A percentile compares a stretch with the other conserved stretches of the same genome.
These are phyloP conservation scores for Pythium phragmiticola DNA, from an alignment of 352 stramenopile species.

Conservation along the genomic window DNA sequence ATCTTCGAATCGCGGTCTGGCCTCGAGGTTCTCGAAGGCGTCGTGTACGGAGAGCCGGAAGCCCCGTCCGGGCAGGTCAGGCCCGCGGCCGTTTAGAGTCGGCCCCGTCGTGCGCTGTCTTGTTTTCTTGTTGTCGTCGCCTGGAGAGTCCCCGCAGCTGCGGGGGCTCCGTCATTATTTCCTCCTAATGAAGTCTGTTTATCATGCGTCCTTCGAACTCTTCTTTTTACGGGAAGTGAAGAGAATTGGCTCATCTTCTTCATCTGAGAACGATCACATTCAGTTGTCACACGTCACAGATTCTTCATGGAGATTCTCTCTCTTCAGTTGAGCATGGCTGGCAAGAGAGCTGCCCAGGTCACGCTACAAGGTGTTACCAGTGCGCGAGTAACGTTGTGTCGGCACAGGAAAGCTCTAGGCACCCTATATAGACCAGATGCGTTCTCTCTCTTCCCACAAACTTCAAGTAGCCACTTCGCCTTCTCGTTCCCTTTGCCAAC, in stretches of 20 bases:
- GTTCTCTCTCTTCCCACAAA: not conserved
- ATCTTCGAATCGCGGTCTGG: conserved; percentile 54
- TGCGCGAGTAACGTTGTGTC: too few species aligned
- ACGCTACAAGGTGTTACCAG: too few species aligned
- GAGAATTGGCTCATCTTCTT: too few species aligned
- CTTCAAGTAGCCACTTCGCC: not conserved
- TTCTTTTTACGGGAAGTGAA: too few species aligned
- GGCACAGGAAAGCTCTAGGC: not conserved
- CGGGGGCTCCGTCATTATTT: too few species aligned
- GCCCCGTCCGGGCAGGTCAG: conserved; percentile 15
- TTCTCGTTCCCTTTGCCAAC: too few species aligned
- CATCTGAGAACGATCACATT: too few species aligned
- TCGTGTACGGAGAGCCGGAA: conserved; percentile 11
- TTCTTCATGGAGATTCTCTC: not conserved
- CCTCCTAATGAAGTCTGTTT: too few species aligned
- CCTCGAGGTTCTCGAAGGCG: conserved; percentile 26
- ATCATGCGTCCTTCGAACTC: too few species aligned
- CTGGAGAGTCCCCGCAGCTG: too few species aligned
- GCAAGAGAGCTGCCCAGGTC: too few species aligned
- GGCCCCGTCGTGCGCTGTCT: not conserved
- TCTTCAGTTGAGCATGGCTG: too few species aligned
- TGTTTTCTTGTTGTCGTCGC: not conserved
- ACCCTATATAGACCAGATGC: not conserved
- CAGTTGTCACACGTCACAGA: conserved; percentile 11
- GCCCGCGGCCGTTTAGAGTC: not conserved